A percentile compares a stretch with the other conserved stretches of the same genome.
These are phyloP conservation scores for Lavandula angustifolia DNA, from an alignment of 257 asterid genomes.

Conservation along the genomic window DNA sequence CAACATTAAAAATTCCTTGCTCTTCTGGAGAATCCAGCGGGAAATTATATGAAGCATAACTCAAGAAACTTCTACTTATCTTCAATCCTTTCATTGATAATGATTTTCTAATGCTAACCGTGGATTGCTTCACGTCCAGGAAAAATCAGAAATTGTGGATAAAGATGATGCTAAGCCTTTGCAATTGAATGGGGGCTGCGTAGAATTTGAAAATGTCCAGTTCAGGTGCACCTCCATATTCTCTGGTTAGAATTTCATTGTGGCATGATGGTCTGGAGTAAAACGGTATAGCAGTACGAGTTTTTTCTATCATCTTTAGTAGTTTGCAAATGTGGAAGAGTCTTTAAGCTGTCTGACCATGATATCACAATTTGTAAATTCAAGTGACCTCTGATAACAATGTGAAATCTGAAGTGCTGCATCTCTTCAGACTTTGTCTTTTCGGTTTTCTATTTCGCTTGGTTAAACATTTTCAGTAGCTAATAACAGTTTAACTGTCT, in stretches of 20 bases:
- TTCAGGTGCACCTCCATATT: conserved; percentile 65
- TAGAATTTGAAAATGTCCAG: conserved; percentile 82
- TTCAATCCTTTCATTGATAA: background rate
- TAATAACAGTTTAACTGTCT: background rate
- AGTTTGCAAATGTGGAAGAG: no score
- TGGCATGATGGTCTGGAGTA: conserved; percentile 11
- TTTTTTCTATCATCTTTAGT: conserved; percentile 21
- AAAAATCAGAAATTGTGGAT: conserved; percentile 76
- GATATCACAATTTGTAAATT: no score
- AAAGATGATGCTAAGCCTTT: conserved; percentile 68
- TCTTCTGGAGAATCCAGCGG: background rate
- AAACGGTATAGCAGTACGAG: background rate
- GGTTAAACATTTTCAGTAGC: conserved; percentile 19
- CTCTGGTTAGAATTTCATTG: conserved; percentile 22
- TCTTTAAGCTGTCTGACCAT: no score
- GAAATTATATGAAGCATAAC: conserved; percentile 2
- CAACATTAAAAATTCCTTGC: background rate
- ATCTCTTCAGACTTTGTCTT: conserved; percentile 6
- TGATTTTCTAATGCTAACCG: conserved; percentile 13
- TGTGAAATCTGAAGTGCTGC: conserved; percentile 7
- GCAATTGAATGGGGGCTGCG: conserved; percentile 64
- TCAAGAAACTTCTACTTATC: conserved; percentile 13
- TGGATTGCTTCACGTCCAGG: conserved; percentile 48
- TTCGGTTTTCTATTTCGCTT: conserved; percentile 1
- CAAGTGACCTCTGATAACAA: no score